A percentile compares a stretch with the other conserved stretches of the same genome.
Conservation (phyloP, 306 rosid species). For the Boehmeria nivea region DNA sequence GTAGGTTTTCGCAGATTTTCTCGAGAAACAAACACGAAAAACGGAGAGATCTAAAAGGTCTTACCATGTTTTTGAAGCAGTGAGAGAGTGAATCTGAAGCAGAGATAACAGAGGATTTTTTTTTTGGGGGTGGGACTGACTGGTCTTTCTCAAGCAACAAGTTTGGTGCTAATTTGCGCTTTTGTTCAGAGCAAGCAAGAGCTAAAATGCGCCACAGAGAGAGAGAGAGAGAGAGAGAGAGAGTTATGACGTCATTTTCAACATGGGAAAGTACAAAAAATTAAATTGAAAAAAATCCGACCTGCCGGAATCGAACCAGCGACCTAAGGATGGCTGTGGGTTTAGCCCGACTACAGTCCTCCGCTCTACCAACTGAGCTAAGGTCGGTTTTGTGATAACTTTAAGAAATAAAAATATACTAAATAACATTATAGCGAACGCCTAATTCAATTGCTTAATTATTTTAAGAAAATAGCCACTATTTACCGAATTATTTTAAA, state of each 20-base stretch:
- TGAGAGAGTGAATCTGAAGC: too few species aligned
- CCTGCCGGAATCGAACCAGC: conserved; percentile 57
- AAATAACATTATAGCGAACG: too few species aligned
- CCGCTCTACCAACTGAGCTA: conserved; percentile 69
- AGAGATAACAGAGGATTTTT: too few species aligned
- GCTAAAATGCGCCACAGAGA: conserved; percentile 13
- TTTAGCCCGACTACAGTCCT: conserved; percentile 39
- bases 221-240: not conserved
- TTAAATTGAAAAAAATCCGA: conserved; percentile 17
- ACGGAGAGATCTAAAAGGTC: too few species aligned
- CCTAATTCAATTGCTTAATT: too few species aligned
- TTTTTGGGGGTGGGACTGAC: too few species aligned
- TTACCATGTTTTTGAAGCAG: too few species aligned
- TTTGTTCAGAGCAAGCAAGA: not conserved
- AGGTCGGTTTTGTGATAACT: too few species aligned
- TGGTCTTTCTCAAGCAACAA: not conserved
- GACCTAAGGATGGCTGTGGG: conserved; percentile 41
- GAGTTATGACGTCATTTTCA: not conserved
- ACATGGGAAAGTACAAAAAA: too few species aligned
- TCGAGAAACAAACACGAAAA: not conserved
- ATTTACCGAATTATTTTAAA: too few species aligned
- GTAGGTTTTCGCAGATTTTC: not conserved
- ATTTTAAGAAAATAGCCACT: too few species aligned
- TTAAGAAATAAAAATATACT: too few species aligned
- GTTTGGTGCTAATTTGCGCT: conserved; percentile 13